These are phyloP conservation scores for Aspergillus caelatus DNA, from an alignment of 2,329 filamentous ascomycete genomes.

Conservation along the genomic window DNA sequence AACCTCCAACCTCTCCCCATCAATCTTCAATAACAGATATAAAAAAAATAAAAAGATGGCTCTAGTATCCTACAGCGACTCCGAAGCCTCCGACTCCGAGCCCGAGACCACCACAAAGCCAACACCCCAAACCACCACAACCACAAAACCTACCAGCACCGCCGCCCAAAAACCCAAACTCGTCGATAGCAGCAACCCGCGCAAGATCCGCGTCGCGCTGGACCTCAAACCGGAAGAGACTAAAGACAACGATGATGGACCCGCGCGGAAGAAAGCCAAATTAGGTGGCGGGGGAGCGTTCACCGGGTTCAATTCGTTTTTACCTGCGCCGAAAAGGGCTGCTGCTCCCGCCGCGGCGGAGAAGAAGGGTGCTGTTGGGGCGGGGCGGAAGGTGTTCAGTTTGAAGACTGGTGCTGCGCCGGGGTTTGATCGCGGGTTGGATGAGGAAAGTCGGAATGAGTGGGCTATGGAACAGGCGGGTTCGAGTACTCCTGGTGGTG, in stretches of 20 bases:
- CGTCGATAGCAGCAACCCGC: slow-evolving; percentile 78
- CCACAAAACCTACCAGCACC: slow-evolving; percentile 30
- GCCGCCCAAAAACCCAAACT: slow-evolving; percentile 61
- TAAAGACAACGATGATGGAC: slow-evolving; percentile 51
- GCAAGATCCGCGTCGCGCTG: slow-evolving; percentile 82
- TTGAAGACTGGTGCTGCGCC: slow-evolving; percentile 83
- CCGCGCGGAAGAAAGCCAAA: slow-evolving; percentile 72
- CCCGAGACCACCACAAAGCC: slow-evolving; percentile 29
- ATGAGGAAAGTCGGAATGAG: slow-evolving; percentile 39
- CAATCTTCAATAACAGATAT: neutral
- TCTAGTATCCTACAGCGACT: slow-evolving; percentile 83
- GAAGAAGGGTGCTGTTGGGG: slow-evolving; percentile 25
- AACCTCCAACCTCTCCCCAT: neutral
- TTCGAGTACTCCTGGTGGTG: neutral
- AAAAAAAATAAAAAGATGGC: slow-evolving; percentile 59
- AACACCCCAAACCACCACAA: slow-evolving; percentile 27
- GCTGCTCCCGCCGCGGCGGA: slow-evolving; percentile 26
- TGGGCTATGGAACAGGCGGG: slow-evolving; percentile 20
- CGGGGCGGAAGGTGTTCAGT: slow-evolving; percentile 63
- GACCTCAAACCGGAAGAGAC: slow-evolving; percentile 49
- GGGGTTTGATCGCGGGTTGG: slow-evolving; percentile 71
- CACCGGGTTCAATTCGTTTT: slow-evolving; percentile 80
- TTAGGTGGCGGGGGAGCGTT: slow-evolving; percentile 69
- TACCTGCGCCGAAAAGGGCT: slow-evolving; percentile 76
- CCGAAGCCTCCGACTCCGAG: slow-evolving; percentile 68